A percentile compares a stretch with the other conserved stretches of the same genome.
phyloP scores from a whole-genome alignment of 441 rosid species.

The Omphalea diandra region DNA sequence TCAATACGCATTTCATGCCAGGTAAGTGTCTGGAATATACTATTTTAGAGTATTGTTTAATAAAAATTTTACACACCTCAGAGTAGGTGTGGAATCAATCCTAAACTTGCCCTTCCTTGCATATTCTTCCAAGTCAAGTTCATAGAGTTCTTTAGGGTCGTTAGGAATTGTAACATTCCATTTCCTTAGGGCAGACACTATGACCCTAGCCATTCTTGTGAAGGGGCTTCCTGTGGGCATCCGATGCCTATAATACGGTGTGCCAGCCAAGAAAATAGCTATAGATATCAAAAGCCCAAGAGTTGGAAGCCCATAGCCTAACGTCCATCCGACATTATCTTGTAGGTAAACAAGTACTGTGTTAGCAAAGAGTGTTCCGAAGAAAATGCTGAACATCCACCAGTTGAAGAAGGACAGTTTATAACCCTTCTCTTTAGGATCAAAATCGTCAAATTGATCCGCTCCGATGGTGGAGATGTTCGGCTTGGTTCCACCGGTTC shows the following conservation, averaged over 20 bases:
- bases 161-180: constrained; percentile 42
- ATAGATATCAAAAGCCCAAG: constrained; percentile 61
- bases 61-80: constrained; percentile 41
- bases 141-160: constrained; percentile 51
- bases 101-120: constrained; percentile 45
- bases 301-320: constrained; percentile 80
- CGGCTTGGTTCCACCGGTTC: constrained; percentile 91
- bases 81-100: constrained; percentile 59
- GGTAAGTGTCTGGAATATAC: too few relatives aligned
- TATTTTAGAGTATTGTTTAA: too few relatives aligned
- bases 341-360: constrained; percentile 77
- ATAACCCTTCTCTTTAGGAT: constrained; percentile 63
- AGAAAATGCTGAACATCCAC: constrained; percentile 96
- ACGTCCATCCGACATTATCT: constrained; percentile 84
- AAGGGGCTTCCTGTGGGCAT: constrained; percentile 75
- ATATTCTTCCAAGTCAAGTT: constrained; percentile 56
- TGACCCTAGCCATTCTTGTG: constrained; percentile 66
- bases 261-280: constrained; percentile 59
- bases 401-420: constrained; percentile 96
- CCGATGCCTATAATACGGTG: constrained; percentile 71
- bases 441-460: constrained; percentile 87
- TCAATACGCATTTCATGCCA: too few relatives aligned
- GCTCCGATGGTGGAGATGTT: constrained; percentile 93
- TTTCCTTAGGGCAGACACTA: constrained; percentile 66
- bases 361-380: constrained; percentile 89